Conservation (phyloP, 1,284 basidiomycete species). For the Cerioporus squamosus region DNA sequence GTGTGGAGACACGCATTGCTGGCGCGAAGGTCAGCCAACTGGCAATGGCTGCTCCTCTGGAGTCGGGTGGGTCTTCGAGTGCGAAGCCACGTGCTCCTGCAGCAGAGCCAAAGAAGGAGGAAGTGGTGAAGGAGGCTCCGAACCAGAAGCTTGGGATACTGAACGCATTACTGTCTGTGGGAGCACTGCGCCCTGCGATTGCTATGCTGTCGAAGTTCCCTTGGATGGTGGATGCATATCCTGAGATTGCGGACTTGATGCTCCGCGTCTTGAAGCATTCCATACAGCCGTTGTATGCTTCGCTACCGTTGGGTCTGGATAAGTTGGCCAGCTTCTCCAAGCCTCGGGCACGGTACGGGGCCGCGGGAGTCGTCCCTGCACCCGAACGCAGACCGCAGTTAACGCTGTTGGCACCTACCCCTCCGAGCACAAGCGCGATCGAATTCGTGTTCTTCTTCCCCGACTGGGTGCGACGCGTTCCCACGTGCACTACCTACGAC, state of each 20-base stretch:
- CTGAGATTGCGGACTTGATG: constrained; percentile 85
- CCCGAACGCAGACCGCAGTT: constrained; percentile 62
- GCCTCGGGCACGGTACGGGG: constrained; percentile 64
- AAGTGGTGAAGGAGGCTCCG: constrained; percentile 55
- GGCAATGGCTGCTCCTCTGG: constrained; percentile 88
- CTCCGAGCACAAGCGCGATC: constrained; percentile 69
- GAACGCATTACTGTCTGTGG: constrained; percentile 84
- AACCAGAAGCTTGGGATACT: constrained; percentile 88
- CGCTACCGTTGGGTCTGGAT: constrained; percentile 53
- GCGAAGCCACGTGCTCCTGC: constrained; percentile 32
- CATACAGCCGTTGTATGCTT: constrained; percentile 70
- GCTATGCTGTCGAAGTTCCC: constrained; percentile 84
- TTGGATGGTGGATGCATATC: constrained; percentile 84
- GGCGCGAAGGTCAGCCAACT: constrained; percentile 80
- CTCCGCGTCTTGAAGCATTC: constrained; percentile 76
- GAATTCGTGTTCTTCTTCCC: constrained; percentile 92
- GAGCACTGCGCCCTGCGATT: constrained; percentile 79
- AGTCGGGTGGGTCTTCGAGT: constrained; percentile 47
- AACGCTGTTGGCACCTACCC: constrained; percentile 75
- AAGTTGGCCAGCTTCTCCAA: constrained; percentile 62
- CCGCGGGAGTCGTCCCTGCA: constrained; percentile 54
- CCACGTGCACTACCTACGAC: constrained; percentile 63
- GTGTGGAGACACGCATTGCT: constrained; percentile 67
- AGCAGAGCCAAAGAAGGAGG: constrained; percentile 48
- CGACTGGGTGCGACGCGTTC: constrained; percentile 76